Conservation (phyloP, 495 filamentous ascomycete genomes). For the Aspergillus baeticus region DNA sequence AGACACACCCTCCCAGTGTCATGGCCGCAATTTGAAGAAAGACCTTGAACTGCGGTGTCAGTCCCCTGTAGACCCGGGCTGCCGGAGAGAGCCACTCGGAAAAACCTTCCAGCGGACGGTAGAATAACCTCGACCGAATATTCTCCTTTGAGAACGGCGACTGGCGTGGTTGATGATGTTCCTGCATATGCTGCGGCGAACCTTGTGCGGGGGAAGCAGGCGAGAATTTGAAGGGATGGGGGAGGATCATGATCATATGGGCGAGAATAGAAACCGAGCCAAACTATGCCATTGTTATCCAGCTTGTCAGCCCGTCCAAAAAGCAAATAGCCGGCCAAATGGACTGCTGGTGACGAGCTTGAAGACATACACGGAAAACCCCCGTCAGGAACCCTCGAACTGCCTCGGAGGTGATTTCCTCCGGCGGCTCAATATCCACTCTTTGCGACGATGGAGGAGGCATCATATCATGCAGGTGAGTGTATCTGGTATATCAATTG, state of each 20-base stretch:
- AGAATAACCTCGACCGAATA: conserved; percentile 38
- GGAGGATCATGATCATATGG: conserved; percentile 47
- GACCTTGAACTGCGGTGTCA: conserved; percentile 91
- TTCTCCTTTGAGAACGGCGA: conserved; percentile 38
- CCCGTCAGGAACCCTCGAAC: conserved; percentile 45
- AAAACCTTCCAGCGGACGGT: conserved; percentile 45
- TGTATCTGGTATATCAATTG: not conserved
- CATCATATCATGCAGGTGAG: conserved; percentile 26
- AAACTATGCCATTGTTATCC: conserved; percentile 29
- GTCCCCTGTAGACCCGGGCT: conserved; percentile 73
- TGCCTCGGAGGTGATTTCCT: conserved; percentile 40
- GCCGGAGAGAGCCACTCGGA: conserved; percentile 44
- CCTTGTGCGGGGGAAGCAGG: conserved; percentile 25
- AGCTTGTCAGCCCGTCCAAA: not conserved
- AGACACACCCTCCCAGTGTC: conserved; percentile 81
- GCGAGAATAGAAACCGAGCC: conserved; percentile 48
- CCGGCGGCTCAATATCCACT: conserved; percentile 40
- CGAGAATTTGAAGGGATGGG: conserved; percentile 46
- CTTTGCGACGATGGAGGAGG: conserved; percentile 39
- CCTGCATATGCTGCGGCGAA: conserved; percentile 17
- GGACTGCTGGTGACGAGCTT: not conserved
- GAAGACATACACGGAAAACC: conserved; percentile 41
- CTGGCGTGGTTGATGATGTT: conserved; percentile 12
- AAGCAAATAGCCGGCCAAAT: not conserved
- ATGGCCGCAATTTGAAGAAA: conserved; percentile 87